Evolutionary conservation across 805 yeast genomes (phyloP), one percentile per base, ranked within the genome.

Genomic region (Suhomyces pyralidae): DNA sequence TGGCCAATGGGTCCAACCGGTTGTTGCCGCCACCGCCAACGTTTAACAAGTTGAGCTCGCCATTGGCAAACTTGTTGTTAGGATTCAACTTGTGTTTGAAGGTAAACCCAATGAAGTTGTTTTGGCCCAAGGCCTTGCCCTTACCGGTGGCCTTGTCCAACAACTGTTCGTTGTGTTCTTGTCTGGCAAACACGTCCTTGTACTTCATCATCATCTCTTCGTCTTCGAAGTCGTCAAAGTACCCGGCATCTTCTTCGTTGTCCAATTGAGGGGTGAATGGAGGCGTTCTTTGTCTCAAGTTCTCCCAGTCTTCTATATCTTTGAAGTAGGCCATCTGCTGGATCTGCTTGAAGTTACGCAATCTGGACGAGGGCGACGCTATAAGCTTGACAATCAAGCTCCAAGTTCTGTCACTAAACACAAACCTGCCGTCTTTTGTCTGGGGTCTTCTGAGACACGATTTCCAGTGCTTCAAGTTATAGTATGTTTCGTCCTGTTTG

Each of bases 231-330:
- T 94, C 99, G 71, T 94, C 99, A 67, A 94, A 94, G 72, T 94
- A 94, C 1, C 99, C 99, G 0, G 98, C 98, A 72, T 94, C 99
- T 57, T 91, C 94, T 63, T 94, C 99, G 55, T 91, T 89, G 66
- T 94, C 98, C 58, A 94, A 78, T 62, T 96, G 97, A 3, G 99
- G 99, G 17, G 94, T 88, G 69, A 94, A 94, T 34, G 99, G 99
- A 4, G 99, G 97, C 20, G 85, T 79, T 55, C 84, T 79, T 30
- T 69, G 73, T 63, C 97, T 80, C 59, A 94, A 69, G 9, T 71
- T 71, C 5, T 79, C 82, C 86, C 96, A 93, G 63, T 89, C 86
- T 3, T 51, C 51, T 26, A 90, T 83, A 61, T 93, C 98, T 26
- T 82, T 73, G 62, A 93, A 94, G 71, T 94, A 93, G 8, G 87